phyloP scores from a whole-genome alignment of 1,284 basidiomycete species.

The Ceratobasidium sp. region DNA sequence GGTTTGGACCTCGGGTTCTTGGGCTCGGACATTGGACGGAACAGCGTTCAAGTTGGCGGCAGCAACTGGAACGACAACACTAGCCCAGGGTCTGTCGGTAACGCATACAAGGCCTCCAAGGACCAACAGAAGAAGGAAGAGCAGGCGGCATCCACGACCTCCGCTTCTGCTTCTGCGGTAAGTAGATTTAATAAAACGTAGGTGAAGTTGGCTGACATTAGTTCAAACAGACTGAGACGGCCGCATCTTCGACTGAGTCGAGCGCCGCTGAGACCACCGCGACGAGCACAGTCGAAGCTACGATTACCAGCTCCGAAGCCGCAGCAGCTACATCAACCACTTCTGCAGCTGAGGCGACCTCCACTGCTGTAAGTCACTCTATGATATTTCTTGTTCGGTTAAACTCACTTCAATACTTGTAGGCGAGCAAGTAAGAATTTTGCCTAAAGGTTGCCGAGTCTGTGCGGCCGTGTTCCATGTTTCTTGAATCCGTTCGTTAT shows the following conservation, averaged over 20 bases:
- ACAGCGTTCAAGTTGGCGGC: constrained; percentile 48
- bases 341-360: background rate
- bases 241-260: background rate
- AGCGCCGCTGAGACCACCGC: background rate
- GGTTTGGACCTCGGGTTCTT: constrained; percentile 50
- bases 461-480: no score
- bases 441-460: no score
- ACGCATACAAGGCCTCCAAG: constrained; percentile 7
- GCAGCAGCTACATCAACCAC: background rate
- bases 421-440: no score
- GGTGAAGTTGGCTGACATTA: background rate
- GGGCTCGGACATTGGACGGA: constrained; percentile 50
- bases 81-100: constrained; percentile 50
- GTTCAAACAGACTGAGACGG: constrained; percentile 1
- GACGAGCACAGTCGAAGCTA: background rate
- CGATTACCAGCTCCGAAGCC: background rate
- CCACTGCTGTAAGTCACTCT: no score
- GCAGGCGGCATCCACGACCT: background rate
- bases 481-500: no score
- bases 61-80: constrained; percentile 51
- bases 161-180: background rate
- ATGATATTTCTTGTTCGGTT: no score
- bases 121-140: constrained; percentile 8
- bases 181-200: background rate
- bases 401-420: no score